These are phyloP conservation scores for Dipteronia dyeriana DNA, from an alignment of 345 rosid genomes.

Conservation along the genomic window DNA sequence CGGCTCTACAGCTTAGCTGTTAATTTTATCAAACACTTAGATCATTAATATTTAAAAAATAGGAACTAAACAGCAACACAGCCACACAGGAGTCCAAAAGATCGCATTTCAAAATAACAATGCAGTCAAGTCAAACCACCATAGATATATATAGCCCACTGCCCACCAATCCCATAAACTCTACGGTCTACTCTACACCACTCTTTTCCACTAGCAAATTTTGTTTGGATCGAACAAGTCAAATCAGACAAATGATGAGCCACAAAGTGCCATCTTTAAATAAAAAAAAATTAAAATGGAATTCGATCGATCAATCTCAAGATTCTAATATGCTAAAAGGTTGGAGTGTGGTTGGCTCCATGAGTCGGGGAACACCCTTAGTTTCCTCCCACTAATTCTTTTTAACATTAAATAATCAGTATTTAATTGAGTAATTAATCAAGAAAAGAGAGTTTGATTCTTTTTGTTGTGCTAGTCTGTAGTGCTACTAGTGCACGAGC, in stretches of 20 bases:
- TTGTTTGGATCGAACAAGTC: constrained; percentile 26
- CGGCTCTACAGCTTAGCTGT: too few relatives aligned
- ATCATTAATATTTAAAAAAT: neutral
- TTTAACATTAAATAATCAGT: neutral
- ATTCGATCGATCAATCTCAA: neutral
- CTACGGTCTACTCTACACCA: constrained; percentile 23
- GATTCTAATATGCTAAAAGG: constrained; percentile 16
- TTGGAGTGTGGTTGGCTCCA: constrained; percentile 43
- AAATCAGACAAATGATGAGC: constrained; percentile 25
- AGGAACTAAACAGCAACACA: neutral
- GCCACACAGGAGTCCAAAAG: neutral
- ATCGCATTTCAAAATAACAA: neutral
- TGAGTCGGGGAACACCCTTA: constrained; percentile 43
- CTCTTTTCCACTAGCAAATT: neutral
- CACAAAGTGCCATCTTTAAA: constrained; percentile 16
- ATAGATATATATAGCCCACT: constrained; percentile 14
- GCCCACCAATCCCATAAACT: constrained; percentile 27
- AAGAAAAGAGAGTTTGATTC: constrained; percentile 19
- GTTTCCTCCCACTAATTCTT: constrained; percentile 21
- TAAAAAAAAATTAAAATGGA: constrained; percentile 4
- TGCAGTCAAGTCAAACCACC: constrained; percentile 16
- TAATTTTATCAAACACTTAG: too few relatives aligned
- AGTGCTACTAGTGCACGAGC: too few relatives aligned
- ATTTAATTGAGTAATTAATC: neutral
- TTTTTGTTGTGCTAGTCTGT: constrained; percentile 28